A percentile compares a stretch with the other conserved stretches of the same genome.
These are phyloP conservation scores for Zasmidium citrigriseum DNA, from an alignment of 2,329 filamentous ascomycete genomes.

Conservation along the genomic window DNA sequence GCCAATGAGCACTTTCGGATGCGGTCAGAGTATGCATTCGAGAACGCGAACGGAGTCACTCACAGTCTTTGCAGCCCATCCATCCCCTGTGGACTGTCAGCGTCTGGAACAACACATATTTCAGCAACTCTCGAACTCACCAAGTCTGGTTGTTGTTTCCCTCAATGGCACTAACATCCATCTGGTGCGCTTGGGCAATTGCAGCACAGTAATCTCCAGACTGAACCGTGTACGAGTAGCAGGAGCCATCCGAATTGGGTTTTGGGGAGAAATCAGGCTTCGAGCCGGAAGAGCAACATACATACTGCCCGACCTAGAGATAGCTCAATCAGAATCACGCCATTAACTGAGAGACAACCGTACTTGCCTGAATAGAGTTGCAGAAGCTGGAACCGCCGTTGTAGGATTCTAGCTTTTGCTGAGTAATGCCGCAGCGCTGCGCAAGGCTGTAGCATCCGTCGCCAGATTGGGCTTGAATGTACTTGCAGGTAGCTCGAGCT, in stretches of 20 bases:
- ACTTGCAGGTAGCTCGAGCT: constrained; percentile 7
- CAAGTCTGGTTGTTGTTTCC: constrained; percentile 46
- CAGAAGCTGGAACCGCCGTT: constrained; percentile 7
- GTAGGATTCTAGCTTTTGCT: constrained; percentile 6
- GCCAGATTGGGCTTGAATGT: constrained; percentile 14
- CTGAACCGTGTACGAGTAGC: constrained; percentile 39
- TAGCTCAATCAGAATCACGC: too few species aligned
- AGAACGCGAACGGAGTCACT: too few species aligned
- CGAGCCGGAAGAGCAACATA: constrained; percentile 17
- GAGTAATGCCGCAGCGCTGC: constrained; percentile 10
- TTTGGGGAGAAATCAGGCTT: constrained; percentile 33
- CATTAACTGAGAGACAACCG: too few species aligned
- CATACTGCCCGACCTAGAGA: constrained; percentile 2
- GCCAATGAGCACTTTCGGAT: constrained; percentile 31
- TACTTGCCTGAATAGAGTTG: background rate
- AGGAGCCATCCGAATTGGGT: constrained; percentile 40
- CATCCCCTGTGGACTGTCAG: too few species aligned
- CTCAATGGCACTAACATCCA: constrained; percentile 43
- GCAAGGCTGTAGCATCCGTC: constrained; percentile 13
- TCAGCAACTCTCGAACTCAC: constrained; percentile 47
- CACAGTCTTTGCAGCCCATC: constrained; percentile 40
- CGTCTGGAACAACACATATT: too few species aligned
- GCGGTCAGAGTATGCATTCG: too few species aligned
- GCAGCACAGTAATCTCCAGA: constrained; percentile 38
- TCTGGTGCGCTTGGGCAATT: constrained; percentile 36